phyloP scores from a whole-genome alignment of 2,329 filamentous ascomycete genomes.

The Delphinella strobiligena region DNA sequence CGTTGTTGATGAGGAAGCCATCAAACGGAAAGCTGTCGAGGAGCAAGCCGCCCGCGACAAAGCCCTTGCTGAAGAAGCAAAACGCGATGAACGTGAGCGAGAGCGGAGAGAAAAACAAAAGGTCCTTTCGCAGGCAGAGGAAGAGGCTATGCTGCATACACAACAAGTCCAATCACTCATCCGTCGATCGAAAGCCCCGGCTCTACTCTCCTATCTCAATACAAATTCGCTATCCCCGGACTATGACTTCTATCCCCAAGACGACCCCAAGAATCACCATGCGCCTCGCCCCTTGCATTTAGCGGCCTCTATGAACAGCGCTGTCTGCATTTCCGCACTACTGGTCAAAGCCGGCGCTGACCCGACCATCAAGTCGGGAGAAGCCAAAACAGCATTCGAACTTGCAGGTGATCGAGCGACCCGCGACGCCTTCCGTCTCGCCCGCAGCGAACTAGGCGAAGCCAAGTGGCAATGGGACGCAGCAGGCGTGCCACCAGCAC shows the following conservation, averaged over 20 bases:
- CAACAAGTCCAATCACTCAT: constrained; percentile 80
- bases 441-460: constrained; percentile 72
- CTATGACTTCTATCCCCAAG: constrained; percentile 63
- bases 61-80: constrained; percentile 18
- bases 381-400: constrained; percentile 79
- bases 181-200: constrained; percentile 79
- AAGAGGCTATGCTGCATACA: constrained; percentile 60
- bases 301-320: constrained; percentile 67
- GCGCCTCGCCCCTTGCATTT: constrained; percentile 77
- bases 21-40: constrained; percentile 23
- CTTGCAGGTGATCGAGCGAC: constrained; percentile 76
- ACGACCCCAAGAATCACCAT: constrained; percentile 59
- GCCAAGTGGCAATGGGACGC: constrained; percentile 64
- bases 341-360: constrained; percentile 64
- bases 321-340: constrained; percentile 65
- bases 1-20: constrained; percentile 50
- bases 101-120: neutral
- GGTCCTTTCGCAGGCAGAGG: neutral
- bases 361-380: constrained; percentile 56
- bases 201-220: constrained; percentile 70
- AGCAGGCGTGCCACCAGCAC: constrained; percentile 57
- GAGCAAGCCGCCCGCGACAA: constrained; percentile 13
- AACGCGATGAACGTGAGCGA: constrained; percentile 67
- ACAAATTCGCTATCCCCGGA: constrained; percentile 59
- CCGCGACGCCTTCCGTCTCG: constrained; percentile 82